A percentile compares a stretch with the other conserved stretches of the same genome.
Conservation (phyloP, 139 green algal genomes). For the Chlorella sp. region DNA sequence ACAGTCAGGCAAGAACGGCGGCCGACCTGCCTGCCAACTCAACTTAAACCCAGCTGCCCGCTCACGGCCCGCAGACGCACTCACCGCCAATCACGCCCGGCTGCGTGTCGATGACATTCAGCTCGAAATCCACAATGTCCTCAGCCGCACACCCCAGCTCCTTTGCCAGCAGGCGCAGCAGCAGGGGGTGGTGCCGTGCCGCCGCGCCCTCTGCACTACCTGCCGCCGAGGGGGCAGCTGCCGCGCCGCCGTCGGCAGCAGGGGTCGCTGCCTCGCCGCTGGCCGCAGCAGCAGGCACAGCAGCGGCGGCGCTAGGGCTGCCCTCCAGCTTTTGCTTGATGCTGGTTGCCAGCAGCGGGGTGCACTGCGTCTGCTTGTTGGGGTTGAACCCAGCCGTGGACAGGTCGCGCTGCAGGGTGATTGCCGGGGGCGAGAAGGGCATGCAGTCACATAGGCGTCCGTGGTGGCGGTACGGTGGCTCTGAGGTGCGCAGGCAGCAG, state of each 20-base stretch:
- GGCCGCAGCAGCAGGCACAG: neutral
- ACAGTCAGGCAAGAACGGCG: no score
- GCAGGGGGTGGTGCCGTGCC: conserved; percentile 72
- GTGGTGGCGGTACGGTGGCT: no score
- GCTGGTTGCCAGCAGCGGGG: conserved; percentile 83
- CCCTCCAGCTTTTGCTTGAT: conserved; percentile 52
- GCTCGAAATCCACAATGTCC: conserved; percentile 96
- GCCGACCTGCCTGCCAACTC: no score
- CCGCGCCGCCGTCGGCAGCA: neutral
- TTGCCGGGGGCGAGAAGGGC: neutral
- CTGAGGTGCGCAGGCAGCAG: no score
- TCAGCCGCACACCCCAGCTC: conserved; percentile 67
- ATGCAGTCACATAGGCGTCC: no score
- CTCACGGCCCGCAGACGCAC: neutral
- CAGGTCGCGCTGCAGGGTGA: conserved; percentile 46
- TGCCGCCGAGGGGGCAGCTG: neutral
- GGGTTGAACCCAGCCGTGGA: conserved; percentile 90
- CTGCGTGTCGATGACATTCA: conserved; percentile 96
- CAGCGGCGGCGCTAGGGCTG: neutral
- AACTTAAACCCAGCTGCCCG: neutral
- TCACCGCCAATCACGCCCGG: conserved; percentile 59
- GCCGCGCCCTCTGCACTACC: neutral
- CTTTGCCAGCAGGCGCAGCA: conserved; percentile 85
- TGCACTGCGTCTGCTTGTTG: conserved; percentile 87
- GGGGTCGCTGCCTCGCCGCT: neutral